These are phyloP conservation scores for Yamadazyma olivae DNA, from an alignment of 805 yeast genomes.

Conservation along the genomic window DNA sequence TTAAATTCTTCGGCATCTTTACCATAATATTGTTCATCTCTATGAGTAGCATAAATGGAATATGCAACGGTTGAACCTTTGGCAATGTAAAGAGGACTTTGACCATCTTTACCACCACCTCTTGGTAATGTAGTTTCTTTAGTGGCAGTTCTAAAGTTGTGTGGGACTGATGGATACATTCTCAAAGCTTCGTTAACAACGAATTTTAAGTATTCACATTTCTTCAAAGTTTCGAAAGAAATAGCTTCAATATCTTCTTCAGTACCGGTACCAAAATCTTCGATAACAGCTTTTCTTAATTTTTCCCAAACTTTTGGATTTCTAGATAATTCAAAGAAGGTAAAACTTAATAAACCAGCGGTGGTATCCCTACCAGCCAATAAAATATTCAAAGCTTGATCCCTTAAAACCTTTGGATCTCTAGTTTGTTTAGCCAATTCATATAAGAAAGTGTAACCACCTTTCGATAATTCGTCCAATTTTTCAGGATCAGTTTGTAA, in stretches of 20 bases:
- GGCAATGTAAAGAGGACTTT: conserved; percentile 35
- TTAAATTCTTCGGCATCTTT: conserved; percentile 40
- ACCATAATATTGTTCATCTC: conserved; percentile 39
- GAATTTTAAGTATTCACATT: conserved; percentile 43
- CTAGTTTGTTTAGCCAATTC: conserved; percentile 49
- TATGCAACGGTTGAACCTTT: conserved; percentile 44
- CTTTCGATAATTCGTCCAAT: conserved; percentile 27
- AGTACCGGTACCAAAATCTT: conserved; percentile 28
- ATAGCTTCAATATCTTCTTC: conserved; percentile 32
- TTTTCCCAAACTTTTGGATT: conserved; percentile 35
- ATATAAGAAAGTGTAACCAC: conserved; percentile 44
- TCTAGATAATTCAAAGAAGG: conserved; percentile 43
- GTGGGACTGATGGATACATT: conserved; percentile 51
- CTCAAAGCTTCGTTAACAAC: conserved; percentile 49
- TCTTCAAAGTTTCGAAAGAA: conserved; percentile 48
- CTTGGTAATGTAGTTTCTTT: conserved; percentile 47
- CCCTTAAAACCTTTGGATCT: conserved; percentile 45
- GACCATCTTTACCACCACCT: conserved; percentile 44
- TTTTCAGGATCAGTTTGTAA: conserved; percentile 28
- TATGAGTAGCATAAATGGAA: conserved; percentile 41
- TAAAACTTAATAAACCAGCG: conserved; percentile 47
- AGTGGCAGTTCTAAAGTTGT: conserved; percentile 44
- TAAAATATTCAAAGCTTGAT: conserved; percentile 49
- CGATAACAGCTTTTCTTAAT: conserved; percentile 35
- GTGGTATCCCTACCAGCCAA: conserved; percentile 58